Evolutionary conservation across 2,329 filamentous ascomycete species (phyloP), one percentile per base, ranked within the genome.

Genomic region (Pseudogymnoascus sp.): DNA sequence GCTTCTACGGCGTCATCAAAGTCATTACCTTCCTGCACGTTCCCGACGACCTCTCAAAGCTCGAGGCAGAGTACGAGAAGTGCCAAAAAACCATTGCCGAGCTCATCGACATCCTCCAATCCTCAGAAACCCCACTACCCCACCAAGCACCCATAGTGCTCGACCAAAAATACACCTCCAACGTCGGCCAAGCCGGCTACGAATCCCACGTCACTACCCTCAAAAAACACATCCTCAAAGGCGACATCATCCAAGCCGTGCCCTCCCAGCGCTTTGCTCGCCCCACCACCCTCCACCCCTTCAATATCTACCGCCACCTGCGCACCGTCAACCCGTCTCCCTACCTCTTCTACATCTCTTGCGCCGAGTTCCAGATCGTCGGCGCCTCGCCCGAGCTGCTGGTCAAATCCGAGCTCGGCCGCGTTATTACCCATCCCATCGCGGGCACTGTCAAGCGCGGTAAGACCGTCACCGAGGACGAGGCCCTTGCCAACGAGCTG

Each of bases 261-360:
- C 95, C 95, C 1, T 97, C 92, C 44, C 95, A 99, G 78, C 87
- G 95, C 61, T 90, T 97, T 73, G 88, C 93, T 6, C 85, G 93
- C 28, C 93, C 93, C 12, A 99, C 95, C 2, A 87, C 85, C 63
- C 81, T 99, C 46, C 95, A 99, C 75, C 93, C 95, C 0, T 99
- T 97, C 82, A 99, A 97, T 80, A 90, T 99, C 71, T 99, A 97
- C 81, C 87, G 93, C 62, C 91, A 96, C 74, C 83, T 99, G 38
- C 90, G 95, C 66, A 96, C 91, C n/a, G 90, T 97, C 72, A 99
- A 99, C 74, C 95, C 95, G 0, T 96, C 92, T 7, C 95, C 95
- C 0, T 99, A 99, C 77, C 86, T 99, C 37, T 99, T 99, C 81
- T 99, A 93, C 78, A 85, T 99, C 66, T 87, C 95, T 75, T 97